phyloP scores from a whole-genome alignment of 495 filamentous ascomycete species.

The Lepraria neglecta region DNA sequence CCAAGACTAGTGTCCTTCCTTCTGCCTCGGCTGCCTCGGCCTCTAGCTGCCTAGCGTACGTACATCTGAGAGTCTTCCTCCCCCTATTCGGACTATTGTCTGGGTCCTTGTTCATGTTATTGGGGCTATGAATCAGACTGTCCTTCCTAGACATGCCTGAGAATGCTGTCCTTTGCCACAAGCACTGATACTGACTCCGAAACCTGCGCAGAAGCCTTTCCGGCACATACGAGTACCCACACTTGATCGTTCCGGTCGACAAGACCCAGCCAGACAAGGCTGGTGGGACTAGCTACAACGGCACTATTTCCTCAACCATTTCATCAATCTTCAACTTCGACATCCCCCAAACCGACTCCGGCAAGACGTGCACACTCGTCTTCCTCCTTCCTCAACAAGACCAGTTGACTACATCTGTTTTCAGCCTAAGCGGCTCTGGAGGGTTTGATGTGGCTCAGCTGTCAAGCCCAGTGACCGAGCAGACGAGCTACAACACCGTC shows the following conservation, averaged over 20 bases:
- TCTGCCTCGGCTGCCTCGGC: slow-evolving; percentile 12
- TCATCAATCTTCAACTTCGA: slow-evolving; percentile 67
- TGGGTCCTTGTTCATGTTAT: slow-evolving; percentile 26
- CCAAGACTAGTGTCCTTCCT: slow-evolving; percentile 17
- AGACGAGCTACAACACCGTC: slow-evolving; percentile 47
- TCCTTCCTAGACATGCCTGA: too few species aligned
- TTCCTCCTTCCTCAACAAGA: slow-evolving; percentile 57
- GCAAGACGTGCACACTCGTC: slow-evolving; percentile 56
- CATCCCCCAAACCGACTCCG: slow-evolving; percentile 46
- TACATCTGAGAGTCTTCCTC: not conserved
- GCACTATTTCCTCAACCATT: slow-evolving; percentile 47
- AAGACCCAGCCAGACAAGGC: slow-evolving; percentile 46
- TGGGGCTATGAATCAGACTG: too few species aligned
- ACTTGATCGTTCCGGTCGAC: slow-evolving; percentile 61
- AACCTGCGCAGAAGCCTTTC: slow-evolving; percentile 32
- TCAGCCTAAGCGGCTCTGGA: slow-evolving; percentile 53
- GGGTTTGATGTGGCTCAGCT: slow-evolving; percentile 49
- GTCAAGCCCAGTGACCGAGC: slow-evolving; percentile 31
- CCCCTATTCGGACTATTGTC: slow-evolving; percentile 32
- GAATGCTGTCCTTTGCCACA: too few species aligned
- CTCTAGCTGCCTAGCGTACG: slow-evolving; percentile 23
- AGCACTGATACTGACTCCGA: too few species aligned
- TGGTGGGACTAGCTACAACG: slow-evolving; percentile 46
- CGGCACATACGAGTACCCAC: slow-evolving; percentile 53
- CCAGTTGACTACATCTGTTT: slow-evolving; percentile 50